A percentile compares a stretch with the other conserved stretches of the same genome.
Conservation (phyloP, 495 filamentous ascomycete species). For the Lophiotrema nucula region DNA sequence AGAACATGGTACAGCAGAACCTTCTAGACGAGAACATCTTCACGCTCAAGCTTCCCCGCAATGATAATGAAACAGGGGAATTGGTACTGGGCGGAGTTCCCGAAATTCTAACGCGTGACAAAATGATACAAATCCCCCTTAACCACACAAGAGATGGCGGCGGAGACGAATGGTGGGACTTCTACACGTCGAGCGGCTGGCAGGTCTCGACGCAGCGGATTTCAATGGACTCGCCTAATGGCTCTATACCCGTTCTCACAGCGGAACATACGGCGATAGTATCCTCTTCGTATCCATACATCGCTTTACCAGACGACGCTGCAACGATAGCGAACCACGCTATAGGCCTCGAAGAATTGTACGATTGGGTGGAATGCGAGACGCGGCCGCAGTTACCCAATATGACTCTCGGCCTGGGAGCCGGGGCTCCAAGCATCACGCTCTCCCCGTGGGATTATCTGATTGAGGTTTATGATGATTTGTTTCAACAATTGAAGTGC, state of each 20-base stretch:
- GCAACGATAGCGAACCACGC: background rate
- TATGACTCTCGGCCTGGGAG: background rate
- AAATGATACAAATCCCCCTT: background rate
- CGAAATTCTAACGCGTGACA: background rate
- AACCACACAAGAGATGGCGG: background rate
- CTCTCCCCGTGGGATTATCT: slow-evolving; percentile 2
- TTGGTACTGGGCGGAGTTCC: background rate
- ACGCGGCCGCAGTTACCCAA: background rate
- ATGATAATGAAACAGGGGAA: background rate
- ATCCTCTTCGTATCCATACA: background rate
- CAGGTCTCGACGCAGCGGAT: background rate
- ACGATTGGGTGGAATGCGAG: background rate
- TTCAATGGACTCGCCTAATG: background rate
- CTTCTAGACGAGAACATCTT: background rate
- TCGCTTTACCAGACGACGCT: background rate
- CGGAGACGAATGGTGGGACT: background rate
- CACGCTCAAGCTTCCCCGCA: background rate
- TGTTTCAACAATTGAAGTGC: background rate
- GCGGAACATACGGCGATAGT: background rate
- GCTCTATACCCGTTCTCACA: background rate
- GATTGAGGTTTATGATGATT: background rate
- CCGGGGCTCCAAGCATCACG: background rate
- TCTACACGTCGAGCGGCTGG: background rate
- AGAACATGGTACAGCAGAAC: background rate
- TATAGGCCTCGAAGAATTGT: background rate